Evolutionary conservation across 306 rosid species (phyloP), one percentile per base, ranked within the genome.

Genomic region (Ammopiptanthus mongolicus): DNA sequence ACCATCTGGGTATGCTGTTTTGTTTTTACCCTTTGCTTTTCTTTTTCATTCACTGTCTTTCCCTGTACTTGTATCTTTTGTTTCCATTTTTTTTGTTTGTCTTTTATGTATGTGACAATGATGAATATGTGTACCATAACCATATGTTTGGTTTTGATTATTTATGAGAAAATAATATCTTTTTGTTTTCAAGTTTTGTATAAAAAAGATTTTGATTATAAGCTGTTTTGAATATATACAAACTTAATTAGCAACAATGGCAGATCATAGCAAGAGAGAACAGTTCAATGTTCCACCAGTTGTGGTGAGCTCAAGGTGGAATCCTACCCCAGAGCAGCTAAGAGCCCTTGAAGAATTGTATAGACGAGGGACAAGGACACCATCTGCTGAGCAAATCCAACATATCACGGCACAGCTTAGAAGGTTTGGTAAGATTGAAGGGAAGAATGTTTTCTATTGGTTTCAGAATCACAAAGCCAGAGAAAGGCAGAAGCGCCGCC

Each of bases 231-330:
- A 44, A 1, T 44, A 44, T 44, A 4, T 12, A 44, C 50, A 3
- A 11, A 3, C 2, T 23, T 23, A 23, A 23, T 25, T 29, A 80
- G 83, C 81, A 60, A 63, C 67, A 72, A 56, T 76, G 65, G 79
- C 56, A 41, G 96, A 85, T 52, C 88, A 91, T 55, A 82, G 74
- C 48, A 85, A 87, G 86, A 91, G 86, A 65, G 94, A 89, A 0
- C 29, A 63, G 72, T 77, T 81, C 73, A 80, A 69, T 36, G 65
- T 37, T 22, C 63, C 88, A 50, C 80, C 93, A 0, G 90, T 87
- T 12, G 89, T 87, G 68, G 96, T 87, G 83, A 95, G 97, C 70
- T 90, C 98, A 28, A 88, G 98, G 78, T 95, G 98, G 98, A 95
- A 95, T 75, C 98, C 98, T 0, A 90, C 98, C 2, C 87, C 91